Evolutionary conservation across 2,329 filamentous ascomycete species (phyloP).

Genomic region (Tolypocladium endophyticum): DNA sequence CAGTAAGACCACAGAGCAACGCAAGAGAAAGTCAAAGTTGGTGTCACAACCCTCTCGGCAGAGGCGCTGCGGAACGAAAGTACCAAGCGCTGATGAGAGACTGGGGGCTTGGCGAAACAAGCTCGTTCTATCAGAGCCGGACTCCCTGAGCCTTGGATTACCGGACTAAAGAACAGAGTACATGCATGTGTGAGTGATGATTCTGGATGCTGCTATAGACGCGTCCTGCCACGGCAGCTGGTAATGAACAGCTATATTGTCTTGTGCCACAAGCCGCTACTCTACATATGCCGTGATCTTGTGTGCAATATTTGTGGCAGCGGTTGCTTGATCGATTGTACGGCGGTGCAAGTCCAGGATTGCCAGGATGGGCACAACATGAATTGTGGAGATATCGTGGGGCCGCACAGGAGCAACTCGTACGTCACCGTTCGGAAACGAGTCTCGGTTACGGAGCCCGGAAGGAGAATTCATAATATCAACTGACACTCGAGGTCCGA

Average conservation of each 20-base stretch:
- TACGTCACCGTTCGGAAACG: not conserved
- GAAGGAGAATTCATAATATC: not conserved
- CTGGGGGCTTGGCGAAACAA: not conserved
- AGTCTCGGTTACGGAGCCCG: not conserved
- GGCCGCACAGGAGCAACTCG: not conserved
- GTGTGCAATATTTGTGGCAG: not conserved
- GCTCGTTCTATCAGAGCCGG: constrained; percentile 55
- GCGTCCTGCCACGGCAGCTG: not conserved
- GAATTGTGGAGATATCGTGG: not conserved
- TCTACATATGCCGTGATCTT: not conserved
- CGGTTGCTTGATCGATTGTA: not conserved
- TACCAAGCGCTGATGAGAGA: constrained; percentile 14
- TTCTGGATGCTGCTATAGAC: not conserved
- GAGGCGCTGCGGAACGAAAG: constrained; percentile 17
- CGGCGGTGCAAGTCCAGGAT: not conserved
- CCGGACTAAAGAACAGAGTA: constrained; percentile 55
- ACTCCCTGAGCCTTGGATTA: constrained; percentile 46
- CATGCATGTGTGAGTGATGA: constrained; percentile 23
- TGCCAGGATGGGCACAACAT: not conserved
- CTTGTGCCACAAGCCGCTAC: not conserved
- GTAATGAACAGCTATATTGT: not conserved
- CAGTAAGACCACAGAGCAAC: constrained; percentile 49
- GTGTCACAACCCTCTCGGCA: not conserved
- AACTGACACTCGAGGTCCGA: not conserved
- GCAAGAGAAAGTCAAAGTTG: constrained; percentile 35